phyloP scores from a whole-genome alignment of 2,329 filamentous ascomycete species.

The Malbranchea cinnamomea region DNA sequence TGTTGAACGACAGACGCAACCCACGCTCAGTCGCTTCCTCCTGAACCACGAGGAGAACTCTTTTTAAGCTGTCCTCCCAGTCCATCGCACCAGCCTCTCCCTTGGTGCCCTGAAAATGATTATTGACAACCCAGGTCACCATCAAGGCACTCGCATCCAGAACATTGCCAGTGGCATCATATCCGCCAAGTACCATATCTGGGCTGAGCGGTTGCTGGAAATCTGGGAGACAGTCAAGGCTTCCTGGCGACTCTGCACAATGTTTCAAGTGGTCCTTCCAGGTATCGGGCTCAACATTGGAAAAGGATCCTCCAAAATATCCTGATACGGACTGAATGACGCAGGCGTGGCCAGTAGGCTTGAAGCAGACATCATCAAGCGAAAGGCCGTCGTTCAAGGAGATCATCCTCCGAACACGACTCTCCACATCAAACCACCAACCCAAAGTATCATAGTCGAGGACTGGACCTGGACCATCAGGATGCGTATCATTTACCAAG shows the following conservation, averaged over 20 bases:
- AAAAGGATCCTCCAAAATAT: slow-evolving; percentile 61
- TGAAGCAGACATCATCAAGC: slow-evolving; percentile 81
- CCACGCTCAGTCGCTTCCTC: slow-evolving; percentile 63
- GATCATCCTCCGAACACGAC: slow-evolving; percentile 56
- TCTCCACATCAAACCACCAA: slow-evolving; percentile 92
- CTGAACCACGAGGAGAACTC: slow-evolving; percentile 61
- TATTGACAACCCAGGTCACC: slow-evolving; percentile 89
- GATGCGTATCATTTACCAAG: slow-evolving; percentile 68
- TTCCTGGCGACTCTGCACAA: slow-evolving; percentile 65
- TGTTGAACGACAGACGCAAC: slow-evolving; percentile 81
- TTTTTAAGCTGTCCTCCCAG: slow-evolving; percentile 70
- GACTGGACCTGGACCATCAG: slow-evolving; percentile 54
- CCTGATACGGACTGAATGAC: slow-evolving; percentile 86
- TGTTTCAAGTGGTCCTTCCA: slow-evolving; percentile 60
- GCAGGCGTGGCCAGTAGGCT: slow-evolving; percentile 76
- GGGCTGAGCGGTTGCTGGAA: slow-evolving; percentile 83
- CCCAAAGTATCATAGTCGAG: slow-evolving; percentile 73
- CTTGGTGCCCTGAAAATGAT: slow-evolving; percentile 58
- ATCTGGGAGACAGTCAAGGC: slow-evolving; percentile 58
- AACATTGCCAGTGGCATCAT: slow-evolving; percentile 46
- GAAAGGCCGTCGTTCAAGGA: slow-evolving; percentile 53
- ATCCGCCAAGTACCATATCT: slow-evolving; percentile 73
- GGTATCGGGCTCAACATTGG: slow-evolving; percentile 43
- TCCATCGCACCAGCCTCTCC: slow-evolving; percentile 64
- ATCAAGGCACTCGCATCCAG: slow-evolving; percentile 66